These are phyloP conservation scores for Acarospora socialis DNA, from an alignment of 2,329 filamentous ascomycete species.

Conservation along the genomic window DNA sequence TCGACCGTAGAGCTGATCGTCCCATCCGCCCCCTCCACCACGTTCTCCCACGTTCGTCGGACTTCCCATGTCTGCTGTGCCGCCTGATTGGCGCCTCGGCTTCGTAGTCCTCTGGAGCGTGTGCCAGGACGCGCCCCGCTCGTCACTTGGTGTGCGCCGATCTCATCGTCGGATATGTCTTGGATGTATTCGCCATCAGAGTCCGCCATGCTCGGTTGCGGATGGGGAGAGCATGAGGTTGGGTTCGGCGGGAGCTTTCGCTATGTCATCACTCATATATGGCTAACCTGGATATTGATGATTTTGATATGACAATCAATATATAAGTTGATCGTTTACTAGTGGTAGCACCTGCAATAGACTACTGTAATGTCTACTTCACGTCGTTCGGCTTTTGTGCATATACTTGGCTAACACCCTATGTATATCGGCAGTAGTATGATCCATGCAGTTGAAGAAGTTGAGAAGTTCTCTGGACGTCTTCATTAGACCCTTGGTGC, in stretches of 20 bases:
- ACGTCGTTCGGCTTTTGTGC: too few species aligned
- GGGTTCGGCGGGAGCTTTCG: constrained; percentile 3
- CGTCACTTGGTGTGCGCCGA: constrained; percentile 19
- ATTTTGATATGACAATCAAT: too few species aligned
- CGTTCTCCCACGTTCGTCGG: constrained; percentile 46
- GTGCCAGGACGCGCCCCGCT: constrained; percentile 17
- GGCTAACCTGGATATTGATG: too few species aligned
- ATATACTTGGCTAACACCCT: too few species aligned
- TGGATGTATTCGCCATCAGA: constrained; percentile 40
- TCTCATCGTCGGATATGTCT: constrained; percentile 33
- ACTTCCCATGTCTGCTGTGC: constrained; percentile 31
- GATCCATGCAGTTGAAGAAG: too few species aligned
- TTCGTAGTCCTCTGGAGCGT: constrained; percentile 15
- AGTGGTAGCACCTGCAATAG: too few species aligned
- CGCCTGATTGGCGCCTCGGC: constrained; percentile 8
- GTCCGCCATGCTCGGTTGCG: constrained; percentile 24
- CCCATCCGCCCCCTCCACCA: constrained; percentile 67
- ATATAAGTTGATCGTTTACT: too few species aligned
- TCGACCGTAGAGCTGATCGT: constrained; percentile 58
- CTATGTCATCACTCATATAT: too few species aligned
- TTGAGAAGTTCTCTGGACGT: too few species aligned
- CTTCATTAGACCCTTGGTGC: too few species aligned
- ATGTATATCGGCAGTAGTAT: too few species aligned
- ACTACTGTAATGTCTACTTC: too few species aligned
- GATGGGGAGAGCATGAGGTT: background rate